These are phyloP conservation scores for Penicillium hordei DNA, from an alignment of 2,329 filamentous ascomycete genomes.

Conservation along the genomic window DNA sequence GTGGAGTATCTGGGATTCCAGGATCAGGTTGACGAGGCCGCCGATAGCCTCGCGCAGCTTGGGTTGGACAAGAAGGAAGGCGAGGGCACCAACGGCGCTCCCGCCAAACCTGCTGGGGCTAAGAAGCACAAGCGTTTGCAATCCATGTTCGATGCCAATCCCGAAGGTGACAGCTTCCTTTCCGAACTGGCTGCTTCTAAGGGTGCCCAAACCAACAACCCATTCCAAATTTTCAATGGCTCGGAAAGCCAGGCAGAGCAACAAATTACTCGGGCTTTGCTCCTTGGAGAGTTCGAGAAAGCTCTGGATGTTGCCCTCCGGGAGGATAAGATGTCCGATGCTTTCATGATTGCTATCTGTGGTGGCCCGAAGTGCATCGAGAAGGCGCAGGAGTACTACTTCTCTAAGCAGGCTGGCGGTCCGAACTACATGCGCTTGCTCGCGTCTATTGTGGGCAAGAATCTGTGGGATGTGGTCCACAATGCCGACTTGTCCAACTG, in stretches of 20 bases:
- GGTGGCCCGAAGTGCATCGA: constrained; percentile 90
- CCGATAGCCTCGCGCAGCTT: constrained; percentile 45
- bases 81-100: constrained; percentile 45
- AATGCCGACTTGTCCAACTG: constrained; percentile 90
- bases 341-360: constrained; percentile 96
- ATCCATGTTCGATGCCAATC: constrained; percentile 75
- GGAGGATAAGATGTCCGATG: constrained; percentile 88
- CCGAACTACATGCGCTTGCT: constrained; percentile 92
- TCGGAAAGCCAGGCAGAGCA: constrained; percentile 83
- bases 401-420: constrained; percentile 75
- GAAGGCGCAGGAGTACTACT: constrained; percentile 88
- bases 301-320: constrained; percentile 86
- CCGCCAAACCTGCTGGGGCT: constrained; percentile 45
- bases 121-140: constrained; percentile 66
- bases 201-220: constrained; percentile 87
- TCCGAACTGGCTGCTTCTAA: constrained; percentile 82
- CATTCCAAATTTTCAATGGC: constrained; percentile 84
- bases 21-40: constrained; percentile 55
- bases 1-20: constrained; percentile 88
- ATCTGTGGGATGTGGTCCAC: constrained; percentile 96
- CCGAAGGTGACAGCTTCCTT: constrained; percentile 80
- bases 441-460: constrained; percentile 90
- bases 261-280: constrained; percentile 79
- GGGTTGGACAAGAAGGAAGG: constrained; percentile 41
- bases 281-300: constrained; percentile 86